Evolutionary conservation across 1,284 basidiomycete species (phyloP), one percentile per base, ranked within the genome.

Genomic region (Leccinum brunneo-olivaceum): DNA sequence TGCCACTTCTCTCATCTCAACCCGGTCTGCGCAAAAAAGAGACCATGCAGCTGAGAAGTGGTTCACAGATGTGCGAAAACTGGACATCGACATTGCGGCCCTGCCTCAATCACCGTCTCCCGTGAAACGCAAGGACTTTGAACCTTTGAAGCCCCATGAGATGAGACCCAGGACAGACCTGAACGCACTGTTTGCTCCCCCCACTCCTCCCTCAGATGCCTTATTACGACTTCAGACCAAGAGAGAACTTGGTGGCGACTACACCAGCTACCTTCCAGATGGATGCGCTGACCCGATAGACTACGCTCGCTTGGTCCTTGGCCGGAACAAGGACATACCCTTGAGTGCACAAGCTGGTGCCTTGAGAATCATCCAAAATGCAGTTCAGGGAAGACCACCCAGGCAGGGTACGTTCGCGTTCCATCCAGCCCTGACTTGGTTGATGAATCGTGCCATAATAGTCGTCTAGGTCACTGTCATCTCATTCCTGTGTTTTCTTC

Each of bases 161-260:
- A 53, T 57, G 48, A 48, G 61, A 28, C 52, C 58, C 38, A 39
- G 37, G 38, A 64, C 62, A 24, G 44, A 63, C 39, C 18, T 61
- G 18, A 45, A 49, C 18, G 40, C 43, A 24, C 34, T 65, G 11
- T 65, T 61, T 41, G 14, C 47, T 44, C 20, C 49, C 14, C 11
- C 44, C n/a, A 25, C 43, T 23, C 11, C 21, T 23, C 37, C 16
- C 20, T 44, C 39, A 12, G 47, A 45, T 18, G 8, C 38, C 5
- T 48, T 41, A 30, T 23, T 34, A 23, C 56, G 50, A 38, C 30
- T 62, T 11, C 67, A 63, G 40, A 44, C 42, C 24, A 50, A 57
- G 35, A 56, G 58, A 43, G 72, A 75, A 53, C 54, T 53, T 12
- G 73, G 64, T 6, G 76, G 78, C 24, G 71, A 77, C 50, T 83